phyloP scores from a whole-genome alignment of 257 asterid genomes.

The Petunia secreta region DNA sequence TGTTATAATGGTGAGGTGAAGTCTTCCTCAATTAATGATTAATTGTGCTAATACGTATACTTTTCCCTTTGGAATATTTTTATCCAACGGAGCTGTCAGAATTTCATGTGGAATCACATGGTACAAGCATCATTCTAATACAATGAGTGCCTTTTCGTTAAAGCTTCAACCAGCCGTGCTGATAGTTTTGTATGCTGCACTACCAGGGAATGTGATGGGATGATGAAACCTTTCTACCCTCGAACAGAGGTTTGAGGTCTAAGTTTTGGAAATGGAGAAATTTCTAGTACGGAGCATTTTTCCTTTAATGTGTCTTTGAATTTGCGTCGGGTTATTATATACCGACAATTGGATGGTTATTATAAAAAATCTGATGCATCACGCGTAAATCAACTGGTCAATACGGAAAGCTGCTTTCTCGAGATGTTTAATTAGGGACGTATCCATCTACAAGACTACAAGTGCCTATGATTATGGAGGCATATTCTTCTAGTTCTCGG shows the following conservation, averaged over 20 bases:
- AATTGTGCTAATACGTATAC: background rate
- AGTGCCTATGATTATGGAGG: background rate
- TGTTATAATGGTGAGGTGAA: background rate
- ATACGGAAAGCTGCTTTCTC: background rate
- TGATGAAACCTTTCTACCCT: no score
- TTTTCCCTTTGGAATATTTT: background rate
- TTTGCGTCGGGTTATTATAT: no score
- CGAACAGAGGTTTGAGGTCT: no score
- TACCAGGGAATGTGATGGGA: no score
- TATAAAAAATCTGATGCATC: background rate
- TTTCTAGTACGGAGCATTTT: no score
- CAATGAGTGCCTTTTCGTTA: background rate
- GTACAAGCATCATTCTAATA: background rate
- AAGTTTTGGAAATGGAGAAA: no score
- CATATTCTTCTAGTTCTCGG: background rate
- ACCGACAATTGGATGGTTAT: no score
- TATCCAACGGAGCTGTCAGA: background rate
- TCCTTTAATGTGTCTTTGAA: no score
- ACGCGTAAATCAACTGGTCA: background rate
- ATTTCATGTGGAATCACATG: slow-evolving; percentile 16
- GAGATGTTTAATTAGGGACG: background rate
- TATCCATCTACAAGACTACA: background rate
- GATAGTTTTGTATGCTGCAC: no score
- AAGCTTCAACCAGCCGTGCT: background rate
- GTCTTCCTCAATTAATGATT: background rate